phyloP scores from a whole-genome alignment of 2,329 filamentous ascomycete genomes.

The Onygena corvina region DNA sequence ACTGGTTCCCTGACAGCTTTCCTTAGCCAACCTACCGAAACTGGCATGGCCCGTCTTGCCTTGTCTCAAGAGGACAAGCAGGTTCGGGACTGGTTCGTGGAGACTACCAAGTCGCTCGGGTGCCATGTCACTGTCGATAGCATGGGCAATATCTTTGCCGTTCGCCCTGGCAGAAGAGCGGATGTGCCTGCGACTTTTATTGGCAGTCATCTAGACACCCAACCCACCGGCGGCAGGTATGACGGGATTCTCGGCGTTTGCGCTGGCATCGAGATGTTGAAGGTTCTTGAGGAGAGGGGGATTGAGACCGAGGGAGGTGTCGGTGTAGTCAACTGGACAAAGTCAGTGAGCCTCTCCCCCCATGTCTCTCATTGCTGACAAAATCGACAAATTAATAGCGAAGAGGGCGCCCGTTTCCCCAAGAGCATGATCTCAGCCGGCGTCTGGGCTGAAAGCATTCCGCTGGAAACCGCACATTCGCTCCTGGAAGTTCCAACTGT shows the following conservation, averaged over 20 bases:
- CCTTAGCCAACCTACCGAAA: constrained; percentile 43
- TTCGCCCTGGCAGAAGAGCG: constrained; percentile 49
- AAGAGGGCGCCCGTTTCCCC: constrained; percentile 71
- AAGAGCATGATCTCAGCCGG: constrained; percentile 62
- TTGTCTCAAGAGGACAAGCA: constrained; percentile 59
- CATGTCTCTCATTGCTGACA: background rate
- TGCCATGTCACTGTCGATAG: constrained; percentile 57
- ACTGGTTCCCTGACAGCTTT: background rate
- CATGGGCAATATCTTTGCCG: constrained; percentile 72
- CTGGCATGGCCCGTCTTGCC: constrained; percentile 64
- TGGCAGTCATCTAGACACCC: constrained; percentile 36
- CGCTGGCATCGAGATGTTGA: constrained; percentile 61
- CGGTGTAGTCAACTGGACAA: constrained; percentile 68
- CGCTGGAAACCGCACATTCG: constrained; percentile 49
- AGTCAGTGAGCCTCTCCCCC: constrained; percentile 31
- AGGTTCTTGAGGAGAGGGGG: constrained; percentile 53
- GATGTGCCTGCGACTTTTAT: constrained; percentile 46
- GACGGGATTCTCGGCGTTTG: constrained; percentile 61
- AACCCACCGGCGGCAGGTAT: constrained; percentile 34
- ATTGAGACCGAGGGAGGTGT: constrained; percentile 59
- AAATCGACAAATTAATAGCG: constrained; percentile 35
- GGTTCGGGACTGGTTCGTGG: constrained; percentile 63
- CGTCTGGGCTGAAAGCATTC: constrained; percentile 61
- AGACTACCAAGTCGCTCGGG: constrained; percentile 49
- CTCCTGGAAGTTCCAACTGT: constrained; percentile 48